Evolutionary conservation across 1,284 basidiomycete species (phyloP).

Genomic region (Paramarasmius palmivorus): DNA sequence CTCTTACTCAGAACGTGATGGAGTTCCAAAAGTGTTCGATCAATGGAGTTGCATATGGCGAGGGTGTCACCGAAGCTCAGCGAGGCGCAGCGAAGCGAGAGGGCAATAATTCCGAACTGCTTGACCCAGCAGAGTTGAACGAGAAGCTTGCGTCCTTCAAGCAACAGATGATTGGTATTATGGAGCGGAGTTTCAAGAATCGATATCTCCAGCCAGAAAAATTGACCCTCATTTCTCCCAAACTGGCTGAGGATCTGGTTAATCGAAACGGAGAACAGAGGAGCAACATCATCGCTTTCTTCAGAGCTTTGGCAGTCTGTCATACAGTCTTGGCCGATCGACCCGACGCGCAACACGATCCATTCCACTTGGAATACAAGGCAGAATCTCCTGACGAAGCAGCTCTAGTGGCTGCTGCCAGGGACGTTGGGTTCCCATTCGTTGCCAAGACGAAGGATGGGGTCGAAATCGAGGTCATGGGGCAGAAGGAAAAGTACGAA

Average conservation of each 20-base stretch:
- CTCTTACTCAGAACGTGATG: conserved; percentile 96
- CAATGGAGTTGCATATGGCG: conserved; percentile 83
- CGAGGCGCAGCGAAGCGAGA: conserved; percentile 87
- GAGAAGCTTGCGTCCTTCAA: conserved; percentile 69
- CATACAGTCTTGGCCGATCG: conserved; percentile 88
- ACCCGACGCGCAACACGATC: conserved; percentile 63
- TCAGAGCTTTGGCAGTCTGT: conserved; percentile 88
- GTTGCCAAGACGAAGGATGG: conserved; percentile 73
- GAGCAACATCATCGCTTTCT: conserved; percentile 79
- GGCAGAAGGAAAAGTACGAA: conserved; percentile 81
- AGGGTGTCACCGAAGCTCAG: conserved; percentile 95
- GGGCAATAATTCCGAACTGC: conserved; percentile 53
- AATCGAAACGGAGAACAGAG: conserved; percentile 66
- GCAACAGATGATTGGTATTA: conserved; percentile 73
- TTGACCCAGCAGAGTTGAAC: conserved; percentile 72
- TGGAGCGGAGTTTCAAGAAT: conserved; percentile 85
- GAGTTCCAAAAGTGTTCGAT: conserved; percentile 97
- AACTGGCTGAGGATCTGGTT: conserved; percentile 76
- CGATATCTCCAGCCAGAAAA: conserved; percentile 82
- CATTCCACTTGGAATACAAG: conserved; percentile 85
- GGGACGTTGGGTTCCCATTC: conserved; percentile 94
- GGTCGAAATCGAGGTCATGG: conserved; percentile 91
- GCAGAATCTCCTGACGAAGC: conserved; percentile 96
- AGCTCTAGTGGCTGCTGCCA: conserved; percentile 88
- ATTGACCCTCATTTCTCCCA: conserved; percentile 88